A percentile compares a stretch with the other conserved stretches of the same genome.
phyloP scores from a whole-genome alignment of 1,284 basidiomycete species.

The Moesziomyces aphidis region DNA sequence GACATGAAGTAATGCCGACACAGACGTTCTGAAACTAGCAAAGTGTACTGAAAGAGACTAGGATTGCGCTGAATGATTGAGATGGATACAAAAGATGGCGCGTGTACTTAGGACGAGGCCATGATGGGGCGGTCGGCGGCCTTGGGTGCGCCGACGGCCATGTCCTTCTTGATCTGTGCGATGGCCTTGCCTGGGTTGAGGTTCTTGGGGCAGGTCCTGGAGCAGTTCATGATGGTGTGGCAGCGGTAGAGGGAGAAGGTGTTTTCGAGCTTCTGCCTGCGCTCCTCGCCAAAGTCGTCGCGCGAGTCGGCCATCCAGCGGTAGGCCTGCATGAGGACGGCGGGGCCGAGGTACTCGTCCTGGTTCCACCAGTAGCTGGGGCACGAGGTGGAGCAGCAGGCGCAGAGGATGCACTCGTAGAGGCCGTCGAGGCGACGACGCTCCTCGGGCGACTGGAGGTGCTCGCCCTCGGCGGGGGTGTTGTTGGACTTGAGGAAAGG shows the following conservation, averaged over 20 bases:
- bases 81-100: not conserved
- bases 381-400: constrained; percentile 92
- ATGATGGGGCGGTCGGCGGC: constrained; percentile 59
- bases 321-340: constrained; percentile 84
- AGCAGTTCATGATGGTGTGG: constrained; percentile 93
- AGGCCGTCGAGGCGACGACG: constrained; percentile 95
- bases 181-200: constrained; percentile 74
- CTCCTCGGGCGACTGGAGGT: constrained; percentile 89
- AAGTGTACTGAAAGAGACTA: not conserved
- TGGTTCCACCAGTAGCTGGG: constrained; percentile 98
- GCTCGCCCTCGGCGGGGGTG: constrained; percentile 74
- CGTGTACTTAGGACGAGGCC: constrained; percentile 40
- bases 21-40: not conserved
- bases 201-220: constrained; percentile 94
- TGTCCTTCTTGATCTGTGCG: constrained; percentile 66
- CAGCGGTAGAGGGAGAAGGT: constrained; percentile 86
- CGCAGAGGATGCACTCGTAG: constrained; percentile 77
- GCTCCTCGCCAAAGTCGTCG: constrained; percentile 82
- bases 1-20: too few relatives aligned
- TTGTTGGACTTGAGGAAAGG: constrained; percentile 66
- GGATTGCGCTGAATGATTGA: not conserved
- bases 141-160: constrained; percentile 62
- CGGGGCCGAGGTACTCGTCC: constrained; percentile 96
- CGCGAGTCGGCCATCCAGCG: constrained; percentile 98
- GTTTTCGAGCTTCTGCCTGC: constrained; percentile 94